These are phyloP conservation scores for Medicago ruthenica DNA, from an alignment of 306 rosid species.

Conservation along the genomic window DNA sequence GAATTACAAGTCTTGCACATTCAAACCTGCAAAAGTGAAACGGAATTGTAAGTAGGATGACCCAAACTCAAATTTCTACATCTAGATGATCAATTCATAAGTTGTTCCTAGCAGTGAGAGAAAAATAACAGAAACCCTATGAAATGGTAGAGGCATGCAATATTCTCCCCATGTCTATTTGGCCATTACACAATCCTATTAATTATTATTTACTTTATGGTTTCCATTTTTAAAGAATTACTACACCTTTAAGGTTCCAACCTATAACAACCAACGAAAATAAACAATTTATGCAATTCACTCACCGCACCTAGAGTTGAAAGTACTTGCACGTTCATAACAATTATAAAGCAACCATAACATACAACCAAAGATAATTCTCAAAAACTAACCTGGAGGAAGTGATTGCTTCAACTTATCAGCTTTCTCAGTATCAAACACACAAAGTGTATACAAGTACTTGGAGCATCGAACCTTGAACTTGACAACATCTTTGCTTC, in stretches of 20 bases:
- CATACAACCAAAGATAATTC: neutral
- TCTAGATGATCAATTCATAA: neutral
- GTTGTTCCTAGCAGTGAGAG: neutral
- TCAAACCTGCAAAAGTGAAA: conserved; percentile 58
- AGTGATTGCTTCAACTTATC: conserved; percentile 89
- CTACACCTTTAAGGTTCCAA: neutral
- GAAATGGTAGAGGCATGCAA: neutral
- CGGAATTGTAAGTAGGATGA: neutral
- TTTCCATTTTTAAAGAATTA: neutral
- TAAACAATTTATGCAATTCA: neutral
- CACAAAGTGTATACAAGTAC: conserved; percentile 78
- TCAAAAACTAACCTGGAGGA: conserved; percentile 63
- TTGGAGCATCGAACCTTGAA: conserved; percentile 79
- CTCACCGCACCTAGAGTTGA: neutral
- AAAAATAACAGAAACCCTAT: neutral
- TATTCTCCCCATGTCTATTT: neutral
- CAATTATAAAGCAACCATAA: neutral
- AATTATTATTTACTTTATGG: neutral
- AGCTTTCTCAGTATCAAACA: conserved; percentile 73
- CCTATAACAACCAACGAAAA: neutral
- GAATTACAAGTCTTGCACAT: conserved; percentile 68
- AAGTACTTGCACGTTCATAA: neutral
- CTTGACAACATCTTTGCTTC: conserved; percentile 71
- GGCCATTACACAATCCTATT: neutral
- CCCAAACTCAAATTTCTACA: neutral